Conservation (phyloP, 345 rosid species). For the Eucalyptus pauciflora region DNA sequence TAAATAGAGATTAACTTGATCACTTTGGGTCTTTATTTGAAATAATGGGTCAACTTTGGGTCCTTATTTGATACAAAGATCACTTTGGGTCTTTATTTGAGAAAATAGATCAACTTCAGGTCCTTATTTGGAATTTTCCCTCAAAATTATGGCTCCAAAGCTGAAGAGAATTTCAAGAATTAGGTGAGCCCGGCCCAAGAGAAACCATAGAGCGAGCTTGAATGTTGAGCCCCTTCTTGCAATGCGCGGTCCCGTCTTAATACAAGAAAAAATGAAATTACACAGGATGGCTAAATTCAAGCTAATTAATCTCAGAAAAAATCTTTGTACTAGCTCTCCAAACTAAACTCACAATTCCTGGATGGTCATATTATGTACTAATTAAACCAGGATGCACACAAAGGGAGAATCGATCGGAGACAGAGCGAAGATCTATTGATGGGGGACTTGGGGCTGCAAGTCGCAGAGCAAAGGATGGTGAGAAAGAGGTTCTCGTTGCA, state of each 20-base stretch:
- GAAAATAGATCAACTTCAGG: too few species aligned
- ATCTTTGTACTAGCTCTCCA: not conserved
- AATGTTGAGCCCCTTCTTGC: not conserved
- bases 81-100: too few species aligned
- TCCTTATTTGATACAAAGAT: too few species aligned
- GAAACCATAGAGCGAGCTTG: not conserved
- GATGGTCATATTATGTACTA: not conserved
- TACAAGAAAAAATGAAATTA: not conserved
- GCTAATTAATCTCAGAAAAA: not conserved
- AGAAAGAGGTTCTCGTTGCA: constrained; percentile 12
- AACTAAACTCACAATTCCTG: not conserved
- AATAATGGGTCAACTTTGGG: too few species aligned
- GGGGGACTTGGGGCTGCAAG: not conserved
- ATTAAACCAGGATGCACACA: not conserved
- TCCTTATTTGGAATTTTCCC: not conserved
- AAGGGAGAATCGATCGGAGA: not conserved
- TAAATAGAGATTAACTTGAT: too few species aligned
- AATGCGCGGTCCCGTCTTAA: not conserved
- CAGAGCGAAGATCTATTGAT: not conserved
- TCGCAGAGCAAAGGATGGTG: not conserved
- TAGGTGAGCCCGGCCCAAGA: not conserved
- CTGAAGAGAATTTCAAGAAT: not conserved
- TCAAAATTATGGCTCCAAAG: not conserved
- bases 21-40: too few species aligned
- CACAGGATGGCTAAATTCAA: not conserved